Evolutionary conservation across 495 filamentous ascomycete species (phyloP).

Genomic region (Gamarada debralockiae): DNA sequence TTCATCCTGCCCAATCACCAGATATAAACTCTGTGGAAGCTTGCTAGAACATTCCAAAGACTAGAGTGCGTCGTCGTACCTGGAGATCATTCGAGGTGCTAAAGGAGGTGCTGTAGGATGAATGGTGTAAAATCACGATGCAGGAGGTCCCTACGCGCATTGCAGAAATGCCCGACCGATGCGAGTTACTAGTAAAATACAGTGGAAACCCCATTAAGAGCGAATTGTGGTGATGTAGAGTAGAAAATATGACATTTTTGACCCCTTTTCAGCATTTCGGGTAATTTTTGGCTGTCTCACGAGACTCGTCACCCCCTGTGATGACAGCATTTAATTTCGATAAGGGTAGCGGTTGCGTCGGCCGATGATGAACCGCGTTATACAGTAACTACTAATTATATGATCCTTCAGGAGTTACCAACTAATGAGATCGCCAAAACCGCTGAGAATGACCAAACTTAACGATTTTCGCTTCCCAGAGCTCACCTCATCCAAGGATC

Average conservation of each 20-base stretch:
- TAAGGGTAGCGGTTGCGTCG: no score
- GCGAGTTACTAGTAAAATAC: neutral
- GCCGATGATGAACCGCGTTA: no score
- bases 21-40: constrained; percentile 8
- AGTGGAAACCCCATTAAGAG: constrained; percentile 12
- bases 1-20: neutral
- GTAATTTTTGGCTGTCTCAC: no score
- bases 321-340: no score
- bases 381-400: no score
- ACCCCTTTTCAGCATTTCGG: no score
- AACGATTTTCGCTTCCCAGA: no score
- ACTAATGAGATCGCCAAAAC: no score
- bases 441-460: no score
- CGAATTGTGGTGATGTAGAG: constrained; percentile 1
- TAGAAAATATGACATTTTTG: no score
- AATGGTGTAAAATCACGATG: constrained; percentile 11
- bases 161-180: constrained; percentile 5
- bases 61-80: neutral
- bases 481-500: neutral
- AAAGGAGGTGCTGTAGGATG: constrained; percentile 1
- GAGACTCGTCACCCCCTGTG: no score
- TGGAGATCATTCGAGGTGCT: constrained; percentile 2
- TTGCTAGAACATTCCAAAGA: constrained; percentile 8
- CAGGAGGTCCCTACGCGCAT: neutral
- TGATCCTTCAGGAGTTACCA: no score